Evolutionary conservation across 805 yeast genomes (phyloP).

Genomic region (Saturnispora dispora): DNA sequence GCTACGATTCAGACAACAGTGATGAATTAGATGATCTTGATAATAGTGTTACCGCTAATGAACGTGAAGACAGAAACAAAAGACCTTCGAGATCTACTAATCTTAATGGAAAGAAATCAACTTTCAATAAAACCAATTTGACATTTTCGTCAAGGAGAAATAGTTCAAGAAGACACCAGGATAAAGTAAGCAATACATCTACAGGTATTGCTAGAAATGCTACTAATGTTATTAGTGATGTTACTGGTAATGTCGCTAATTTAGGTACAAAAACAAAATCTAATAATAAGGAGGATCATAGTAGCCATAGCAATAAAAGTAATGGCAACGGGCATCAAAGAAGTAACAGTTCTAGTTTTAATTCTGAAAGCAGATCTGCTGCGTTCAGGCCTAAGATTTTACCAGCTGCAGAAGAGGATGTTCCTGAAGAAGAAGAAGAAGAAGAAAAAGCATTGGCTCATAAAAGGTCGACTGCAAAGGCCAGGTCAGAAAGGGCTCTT

Average conservation of each 20-base stretch:
- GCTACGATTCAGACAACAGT: not conserved
- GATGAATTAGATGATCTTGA: not conserved
- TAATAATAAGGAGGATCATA: not conserved
- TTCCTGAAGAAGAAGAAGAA: not conserved
- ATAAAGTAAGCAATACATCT: not conserved
- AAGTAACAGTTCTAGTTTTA: not conserved
- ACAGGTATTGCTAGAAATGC: not conserved
- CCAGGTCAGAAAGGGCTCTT: conserved; percentile 1
- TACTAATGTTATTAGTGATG: not conserved
- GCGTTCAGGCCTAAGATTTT: not conserved
- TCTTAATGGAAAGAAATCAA: not conserved
- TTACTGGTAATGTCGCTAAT: not conserved
- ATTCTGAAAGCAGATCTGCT: not conserved
- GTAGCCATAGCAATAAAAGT: not conserved
- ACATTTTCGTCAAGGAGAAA: not conserved
- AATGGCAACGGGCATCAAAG: not conserved
- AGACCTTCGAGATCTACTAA: not conserved
- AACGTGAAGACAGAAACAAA: not conserved
- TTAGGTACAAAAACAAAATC: not conserved
- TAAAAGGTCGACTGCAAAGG: not conserved
- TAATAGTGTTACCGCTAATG: not conserved
- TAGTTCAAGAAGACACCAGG: not conserved
- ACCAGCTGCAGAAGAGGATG: not conserved
- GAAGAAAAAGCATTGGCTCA: not conserved
- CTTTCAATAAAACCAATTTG: not conserved